phyloP scores from a whole-genome alignment of 192 early-diverging fungal genomes.

The Podochytrium sp. region DNA sequence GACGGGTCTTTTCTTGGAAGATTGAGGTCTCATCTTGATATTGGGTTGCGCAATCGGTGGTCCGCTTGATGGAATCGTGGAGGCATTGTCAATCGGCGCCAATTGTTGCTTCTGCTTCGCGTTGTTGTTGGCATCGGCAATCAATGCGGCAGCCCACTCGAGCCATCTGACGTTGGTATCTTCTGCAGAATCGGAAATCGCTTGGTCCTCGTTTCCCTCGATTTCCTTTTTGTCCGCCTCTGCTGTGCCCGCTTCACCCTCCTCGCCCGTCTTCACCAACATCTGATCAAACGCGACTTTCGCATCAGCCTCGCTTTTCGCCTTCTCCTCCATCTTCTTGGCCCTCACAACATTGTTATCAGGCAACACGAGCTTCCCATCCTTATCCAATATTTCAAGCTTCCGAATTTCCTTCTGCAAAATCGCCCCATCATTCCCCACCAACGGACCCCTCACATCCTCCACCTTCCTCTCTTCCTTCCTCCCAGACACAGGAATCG shows the following conservation, averaged over 20 bases:
- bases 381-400: not conserved
- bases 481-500: not conserved
- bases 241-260: not conserved
- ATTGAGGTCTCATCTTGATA: not conserved
- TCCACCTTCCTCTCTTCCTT: not conserved
- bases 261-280: not conserved
- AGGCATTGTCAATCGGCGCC: not conserved
- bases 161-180: conserved; percentile 2
- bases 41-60: not conserved
- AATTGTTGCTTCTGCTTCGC: not conserved
- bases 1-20: not conserved
- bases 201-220: not conserved
- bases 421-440: conserved; percentile 1
- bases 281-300: not conserved
- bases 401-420: conserved; percentile 19
- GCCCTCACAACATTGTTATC: not conserved
- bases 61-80: not conserved
- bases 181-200: not conserved
- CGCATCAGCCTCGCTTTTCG: not conserved
- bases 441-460: conserved; percentile 19
- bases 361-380: not conserved
- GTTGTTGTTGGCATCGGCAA: not conserved
- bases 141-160: conserved; percentile 4
- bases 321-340: not conserved
- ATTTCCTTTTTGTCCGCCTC: not conserved